These are phyloP conservation scores for Scheffersomyces segobiensis DNA, from an alignment of 1,139 yeast genomes.

Conservation along the genomic window DNA sequence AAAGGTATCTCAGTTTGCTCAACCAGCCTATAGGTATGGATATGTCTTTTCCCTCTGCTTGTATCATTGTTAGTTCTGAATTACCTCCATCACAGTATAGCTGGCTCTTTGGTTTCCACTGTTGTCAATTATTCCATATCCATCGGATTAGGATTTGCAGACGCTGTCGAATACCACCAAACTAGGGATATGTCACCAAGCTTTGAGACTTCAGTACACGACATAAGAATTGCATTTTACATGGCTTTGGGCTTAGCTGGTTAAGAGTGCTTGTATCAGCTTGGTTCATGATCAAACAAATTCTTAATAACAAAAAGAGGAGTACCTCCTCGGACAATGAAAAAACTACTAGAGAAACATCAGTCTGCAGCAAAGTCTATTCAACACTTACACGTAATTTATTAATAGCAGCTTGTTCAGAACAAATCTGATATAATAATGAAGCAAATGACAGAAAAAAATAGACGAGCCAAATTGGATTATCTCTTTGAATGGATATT, in stretches of 20 bases:
- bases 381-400: neutral
- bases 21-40: constrained; percentile 63
- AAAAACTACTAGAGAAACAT: neutral
- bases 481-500: no score
- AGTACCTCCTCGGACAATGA: neutral
- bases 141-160: constrained; percentile 64
- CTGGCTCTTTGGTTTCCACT: constrained; percentile 64
- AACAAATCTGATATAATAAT: no score
- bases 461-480: no score
- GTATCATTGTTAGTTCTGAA: constrained; percentile 50
- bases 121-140: constrained; percentile 64
- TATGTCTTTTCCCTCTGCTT: constrained; percentile 64
- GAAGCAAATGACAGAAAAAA: neutral
- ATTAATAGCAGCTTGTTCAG: neutral
- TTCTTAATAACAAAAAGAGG: no score
- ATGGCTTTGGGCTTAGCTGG: constrained; percentile 57
- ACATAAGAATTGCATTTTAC: constrained; percentile 46
- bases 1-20: constrained; percentile 47
- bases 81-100: constrained; percentile 56
- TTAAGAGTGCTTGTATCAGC: constrained; percentile 36
- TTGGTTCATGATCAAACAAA: neutral
- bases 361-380: neutral
- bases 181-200: constrained; percentile 27
- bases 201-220: constrained; percentile 27
- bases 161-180: constrained; percentile 53